phyloP scores from a whole-genome alignment of 768 basidiomycete species.

The Psilocybe tampanensis region DNA sequence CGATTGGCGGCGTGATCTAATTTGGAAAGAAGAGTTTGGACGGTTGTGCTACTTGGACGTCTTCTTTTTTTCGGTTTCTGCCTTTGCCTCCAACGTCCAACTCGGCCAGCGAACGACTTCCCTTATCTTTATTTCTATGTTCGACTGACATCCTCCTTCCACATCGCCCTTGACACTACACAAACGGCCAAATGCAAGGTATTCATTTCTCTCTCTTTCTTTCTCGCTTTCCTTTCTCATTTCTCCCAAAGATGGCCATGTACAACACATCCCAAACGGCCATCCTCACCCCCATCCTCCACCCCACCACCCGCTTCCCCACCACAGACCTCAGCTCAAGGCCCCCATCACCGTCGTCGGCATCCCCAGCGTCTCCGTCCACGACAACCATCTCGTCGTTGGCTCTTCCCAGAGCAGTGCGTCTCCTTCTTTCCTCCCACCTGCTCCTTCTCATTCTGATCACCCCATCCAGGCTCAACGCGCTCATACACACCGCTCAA shows the following conservation, averaged over 20 bases:
- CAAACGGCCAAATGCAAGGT: slow-evolving; percentile 23
- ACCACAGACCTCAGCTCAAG: slow-evolving; percentile 39
- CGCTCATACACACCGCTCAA: slow-evolving; percentile 95
- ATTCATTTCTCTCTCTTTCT: neutral
- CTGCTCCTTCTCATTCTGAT: slow-evolving; percentile 14
- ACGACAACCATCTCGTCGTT: slow-evolving; percentile 69
- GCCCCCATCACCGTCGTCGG: slow-evolving; percentile 70
- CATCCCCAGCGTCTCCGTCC: slow-evolving; percentile 76
- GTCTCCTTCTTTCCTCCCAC: slow-evolving; percentile 31
- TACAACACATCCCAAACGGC: slow-evolving; percentile 30
- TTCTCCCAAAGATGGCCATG: slow-evolving; percentile 26
- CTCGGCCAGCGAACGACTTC: neutral
- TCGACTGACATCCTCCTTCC: slow-evolving; percentile 16
- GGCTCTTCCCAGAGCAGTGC: slow-evolving; percentile 72
- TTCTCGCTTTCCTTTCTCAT: slow-evolving; percentile 21
- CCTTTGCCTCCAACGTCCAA: slow-evolving; percentile 20
- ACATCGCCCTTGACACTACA: slow-evolving; percentile 3
- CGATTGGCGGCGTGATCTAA: slow-evolving; percentile 25
- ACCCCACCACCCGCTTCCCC: slow-evolving; percentile 31
- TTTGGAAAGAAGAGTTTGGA: slow-evolving; percentile 21
- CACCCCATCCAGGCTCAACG: slow-evolving; percentile 60
- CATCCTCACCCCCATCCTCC: slow-evolving; percentile 25
- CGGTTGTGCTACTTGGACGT: slow-evolving; percentile 14
- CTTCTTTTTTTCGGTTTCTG: slow-evolving; percentile 33
- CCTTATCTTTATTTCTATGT: slow-evolving; percentile 27